Percentiles rank a stretch among this genome's conserved stretches.
Conservation (phyloP, 345 rosid genomes). For the rapeseed (Brassica napus) region Da-Ae NC_063447.1:4491001-4491500, state of each 20-base stretch:
- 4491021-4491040: no score
- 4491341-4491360: conserved; percentile 57
- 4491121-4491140: conserved; percentile 72
- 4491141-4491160: conserved; percentile 79
- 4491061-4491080: conserved; percentile 44
- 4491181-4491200: conserved; percentile 55
- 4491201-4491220: conserved; percentile 78
- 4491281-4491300: conserved; percentile 65
- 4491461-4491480: conserved; percentile 80
- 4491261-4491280: conserved; percentile 60
- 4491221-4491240: conserved; percentile 57
- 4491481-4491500: conserved; percentile 78
- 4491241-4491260: conserved; percentile 68
- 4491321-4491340: conserved; percentile 52
- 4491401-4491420: conserved; percentile 98
- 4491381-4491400: conserved; percentile 93
- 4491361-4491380: conserved; percentile 56
- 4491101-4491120: conserved; percentile 78
- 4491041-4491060: conserved; percentile 1
- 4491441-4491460: conserved; percentile 79
- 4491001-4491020: no score
- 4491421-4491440: conserved; percentile 84
- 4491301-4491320: conserved; percentile 61
- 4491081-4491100: conserved; percentile 49
- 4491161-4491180: conserved; percentile 71